phyloP scores from a whole-genome alignment of 2,329 filamentous ascomycete genomes.

The Emergomyces orientalis region DNA sequence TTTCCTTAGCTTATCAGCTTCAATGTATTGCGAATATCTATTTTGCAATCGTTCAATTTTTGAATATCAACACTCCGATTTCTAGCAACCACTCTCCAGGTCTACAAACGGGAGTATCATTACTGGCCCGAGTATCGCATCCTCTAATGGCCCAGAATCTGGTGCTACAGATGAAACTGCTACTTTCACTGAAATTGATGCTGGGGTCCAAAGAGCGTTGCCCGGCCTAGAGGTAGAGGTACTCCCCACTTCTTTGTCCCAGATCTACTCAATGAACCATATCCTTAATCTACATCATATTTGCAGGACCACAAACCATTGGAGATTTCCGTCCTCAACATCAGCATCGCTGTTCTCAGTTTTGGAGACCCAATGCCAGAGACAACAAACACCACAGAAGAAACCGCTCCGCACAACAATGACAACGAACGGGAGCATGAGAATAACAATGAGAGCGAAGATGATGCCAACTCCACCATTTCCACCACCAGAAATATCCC shows the following conservation, averaged over 20 bases:
- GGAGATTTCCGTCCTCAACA: background rate
- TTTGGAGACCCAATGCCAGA: background rate
- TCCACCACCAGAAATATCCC: background rate
- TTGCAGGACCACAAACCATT: background rate
- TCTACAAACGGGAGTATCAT: background rate
- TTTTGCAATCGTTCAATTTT: background rate
- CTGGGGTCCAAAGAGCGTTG: background rate
- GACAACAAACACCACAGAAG: background rate
- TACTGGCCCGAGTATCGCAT: background rate
- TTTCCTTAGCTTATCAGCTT: background rate
- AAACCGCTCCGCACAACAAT: background rate
- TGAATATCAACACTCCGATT: background rate
- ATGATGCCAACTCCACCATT: background rate
- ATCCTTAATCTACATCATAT: background rate
- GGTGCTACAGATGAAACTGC: background rate
- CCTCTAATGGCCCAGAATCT: background rate
- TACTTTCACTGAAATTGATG: background rate
- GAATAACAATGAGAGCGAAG: background rate
- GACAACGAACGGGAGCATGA: background rate
- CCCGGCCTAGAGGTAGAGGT: background rate
- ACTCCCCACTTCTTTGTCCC: background rate
- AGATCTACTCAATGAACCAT: background rate
- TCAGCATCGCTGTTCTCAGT: background rate
- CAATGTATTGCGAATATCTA: background rate
- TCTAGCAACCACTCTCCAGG: background rate